A percentile compares a stretch with the other conserved stretches of the same genome.
Conservation (phyloP, 2,329 filamentous ascomycete species). For the Epichloe aotearoae region DNA sequence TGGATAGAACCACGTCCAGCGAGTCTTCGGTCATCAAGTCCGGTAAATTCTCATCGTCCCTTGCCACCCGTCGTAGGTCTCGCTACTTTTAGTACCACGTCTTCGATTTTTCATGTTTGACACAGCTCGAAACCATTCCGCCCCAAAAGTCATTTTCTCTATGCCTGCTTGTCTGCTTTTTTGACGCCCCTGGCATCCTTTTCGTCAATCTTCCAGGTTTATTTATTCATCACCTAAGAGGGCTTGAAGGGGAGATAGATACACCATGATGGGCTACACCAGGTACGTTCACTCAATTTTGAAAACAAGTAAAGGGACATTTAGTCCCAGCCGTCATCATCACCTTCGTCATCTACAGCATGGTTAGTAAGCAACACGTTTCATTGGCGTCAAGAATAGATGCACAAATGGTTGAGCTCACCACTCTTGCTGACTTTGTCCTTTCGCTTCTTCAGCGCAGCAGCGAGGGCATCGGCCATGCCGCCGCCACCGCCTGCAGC, state of each 20-base stretch:
- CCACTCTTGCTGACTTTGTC: constrained; percentile 90
- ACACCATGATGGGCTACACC: background rate
- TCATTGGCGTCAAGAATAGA: background rate
- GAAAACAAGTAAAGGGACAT: constrained; percentile 10
- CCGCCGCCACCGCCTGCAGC: constrained; percentile 44
- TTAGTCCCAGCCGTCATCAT: constrained; percentile 59
- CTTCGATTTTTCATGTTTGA: constrained; percentile 3
- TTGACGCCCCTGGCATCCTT: background rate
- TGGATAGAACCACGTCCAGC: too few relatives aligned
- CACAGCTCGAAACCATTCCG: background rate
- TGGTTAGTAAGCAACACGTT: constrained; percentile 4
- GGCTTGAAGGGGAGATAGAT: background rate
- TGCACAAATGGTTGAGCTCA: constrained; percentile 38
- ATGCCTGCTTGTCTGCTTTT: background rate
- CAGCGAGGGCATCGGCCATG: constrained; percentile 72
- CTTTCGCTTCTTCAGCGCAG: constrained; percentile 69
- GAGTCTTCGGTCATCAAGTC: too few relatives aligned
- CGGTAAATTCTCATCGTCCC: background rate
- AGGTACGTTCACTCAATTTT: background rate
- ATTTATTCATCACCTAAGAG: background rate
- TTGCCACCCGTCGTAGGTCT: background rate
- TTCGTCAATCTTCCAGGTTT: background rate
- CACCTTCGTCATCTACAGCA: constrained; percentile 56
- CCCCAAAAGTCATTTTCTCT: background rate
- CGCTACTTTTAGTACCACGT: background rate